Conservation (phyloP, 2,329 filamentous ascomycete genomes). For the Hawksworthiomyces lignivorus region DNA sequence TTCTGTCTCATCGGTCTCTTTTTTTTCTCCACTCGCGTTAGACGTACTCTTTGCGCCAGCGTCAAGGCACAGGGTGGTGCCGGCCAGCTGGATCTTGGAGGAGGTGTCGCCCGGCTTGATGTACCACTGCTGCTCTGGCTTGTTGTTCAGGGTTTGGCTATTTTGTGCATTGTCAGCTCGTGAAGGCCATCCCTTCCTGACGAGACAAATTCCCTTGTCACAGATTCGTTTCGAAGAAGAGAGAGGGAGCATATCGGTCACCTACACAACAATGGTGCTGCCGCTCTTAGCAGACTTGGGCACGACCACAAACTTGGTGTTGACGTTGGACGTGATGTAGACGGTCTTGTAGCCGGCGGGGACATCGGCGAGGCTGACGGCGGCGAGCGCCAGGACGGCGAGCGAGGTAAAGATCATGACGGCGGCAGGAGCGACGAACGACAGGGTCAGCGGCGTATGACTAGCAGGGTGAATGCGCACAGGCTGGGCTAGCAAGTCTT, state of each 20-base stretch:
- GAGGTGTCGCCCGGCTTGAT: constrained; percentile 24
- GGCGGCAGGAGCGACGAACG: no score
- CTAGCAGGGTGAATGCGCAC: no score
- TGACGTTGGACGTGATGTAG: constrained; percentile 30
- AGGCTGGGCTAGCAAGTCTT: no score
- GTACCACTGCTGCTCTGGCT: constrained; percentile 34
- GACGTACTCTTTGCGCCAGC: constrained; percentile 26
- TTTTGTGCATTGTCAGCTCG: background rate
- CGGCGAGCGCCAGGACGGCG: constrained; percentile 25
- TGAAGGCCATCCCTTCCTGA: no score
- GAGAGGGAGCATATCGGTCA: background rate
- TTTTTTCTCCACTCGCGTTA: no score
- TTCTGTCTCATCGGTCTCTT: no score
- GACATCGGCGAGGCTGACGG: constrained; percentile 26
- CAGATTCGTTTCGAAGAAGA: background rate
- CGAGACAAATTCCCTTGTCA: background rate
- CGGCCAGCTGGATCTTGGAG: constrained; percentile 29
- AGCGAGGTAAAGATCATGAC: constrained; percentile 13
- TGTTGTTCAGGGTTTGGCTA: constrained; percentile 25
- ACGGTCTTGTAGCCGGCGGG: constrained; percentile 31
- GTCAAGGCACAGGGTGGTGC: constrained; percentile 32
- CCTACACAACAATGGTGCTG: constrained; percentile 29
- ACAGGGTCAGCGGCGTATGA: no score
- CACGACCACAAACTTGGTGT: constrained; percentile 33
- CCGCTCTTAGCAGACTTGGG: constrained; percentile 25